These are phyloP conservation scores for Xylariaceae sp. DNA, from an alignment of 2,329 filamentous ascomycete species.

Conservation along the genomic window DNA sequence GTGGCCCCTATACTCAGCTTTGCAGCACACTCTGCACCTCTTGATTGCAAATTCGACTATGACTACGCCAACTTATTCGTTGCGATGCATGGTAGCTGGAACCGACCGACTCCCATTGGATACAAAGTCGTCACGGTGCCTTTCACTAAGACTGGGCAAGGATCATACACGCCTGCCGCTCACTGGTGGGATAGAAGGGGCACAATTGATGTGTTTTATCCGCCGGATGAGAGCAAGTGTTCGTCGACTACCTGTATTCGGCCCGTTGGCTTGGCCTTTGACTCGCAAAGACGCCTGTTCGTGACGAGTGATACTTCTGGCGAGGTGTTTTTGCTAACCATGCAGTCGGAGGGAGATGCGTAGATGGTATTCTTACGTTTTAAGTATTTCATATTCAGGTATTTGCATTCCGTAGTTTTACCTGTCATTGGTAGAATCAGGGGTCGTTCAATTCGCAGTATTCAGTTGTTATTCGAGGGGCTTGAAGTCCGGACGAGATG, in stretches of 20 bases:
- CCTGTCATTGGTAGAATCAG: no score
- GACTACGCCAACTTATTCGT: conserved; percentile 53
- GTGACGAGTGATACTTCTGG: conserved; percentile 50
- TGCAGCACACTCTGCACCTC: conserved; percentile 56
- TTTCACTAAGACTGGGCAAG: conserved; percentile 31
- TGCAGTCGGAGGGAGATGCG: background rate
- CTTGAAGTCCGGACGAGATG: background rate
- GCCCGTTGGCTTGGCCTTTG: conserved; percentile 43
- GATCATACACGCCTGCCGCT: conserved; percentile 28
- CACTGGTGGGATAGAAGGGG: conserved; percentile 35
- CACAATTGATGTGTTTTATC: conserved; percentile 45
- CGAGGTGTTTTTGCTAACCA: conserved; percentile 36
- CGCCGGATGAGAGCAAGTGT: conserved; percentile 42
- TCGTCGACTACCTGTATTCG: conserved; percentile 44
- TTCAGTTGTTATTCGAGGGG: background rate
- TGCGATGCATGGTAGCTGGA: conserved; percentile 57
- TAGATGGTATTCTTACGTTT: background rate
- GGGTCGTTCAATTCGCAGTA: background rate
- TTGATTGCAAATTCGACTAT: conserved; percentile 59
- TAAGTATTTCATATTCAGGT: no score
- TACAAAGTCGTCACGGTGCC: conserved; percentile 35
- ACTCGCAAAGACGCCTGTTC: conserved; percentile 44
- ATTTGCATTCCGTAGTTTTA: no score
- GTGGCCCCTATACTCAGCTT: conserved; percentile 43
- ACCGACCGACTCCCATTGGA: conserved; percentile 32